These are phyloP conservation scores for Magnaporthiopsis incrustans DNA, from an alignment of 2,329 filamentous ascomycete genomes.

Conservation along the genomic window DNA sequence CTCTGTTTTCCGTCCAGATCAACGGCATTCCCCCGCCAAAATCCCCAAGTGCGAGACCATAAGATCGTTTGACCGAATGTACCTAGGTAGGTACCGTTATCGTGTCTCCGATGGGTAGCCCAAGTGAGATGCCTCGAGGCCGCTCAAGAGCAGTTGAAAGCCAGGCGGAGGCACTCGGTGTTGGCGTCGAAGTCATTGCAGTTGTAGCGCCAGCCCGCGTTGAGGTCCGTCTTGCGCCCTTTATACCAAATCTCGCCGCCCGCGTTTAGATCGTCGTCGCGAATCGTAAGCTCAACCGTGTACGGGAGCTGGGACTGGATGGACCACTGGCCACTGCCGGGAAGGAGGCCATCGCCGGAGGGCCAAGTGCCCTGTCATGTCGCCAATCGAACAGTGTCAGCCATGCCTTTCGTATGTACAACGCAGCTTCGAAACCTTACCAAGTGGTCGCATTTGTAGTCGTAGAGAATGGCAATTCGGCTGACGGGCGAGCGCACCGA, in stretches of 20 bases:
- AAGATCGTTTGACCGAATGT: no score
- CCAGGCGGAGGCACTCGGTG: neutral
- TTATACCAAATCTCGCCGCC: neutral
- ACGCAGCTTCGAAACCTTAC: neutral
- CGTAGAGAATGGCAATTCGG: neutral
- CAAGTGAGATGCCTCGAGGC: neutral
- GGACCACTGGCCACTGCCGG: neutral
- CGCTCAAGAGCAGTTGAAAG: neutral
- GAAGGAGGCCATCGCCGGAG: neutral
- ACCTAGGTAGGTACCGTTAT: no score
- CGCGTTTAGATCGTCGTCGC: neutral
- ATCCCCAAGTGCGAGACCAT: no score
- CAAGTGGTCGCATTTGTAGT: neutral
- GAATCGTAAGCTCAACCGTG: neutral
- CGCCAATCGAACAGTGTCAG: neutral
- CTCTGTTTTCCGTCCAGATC: neutral
- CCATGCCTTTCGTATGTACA: no score
- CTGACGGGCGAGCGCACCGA: neutral
- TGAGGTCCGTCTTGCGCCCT: neutral
- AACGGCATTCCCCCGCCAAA: no score
- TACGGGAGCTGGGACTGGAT: neutral
- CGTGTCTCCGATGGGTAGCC: no score
- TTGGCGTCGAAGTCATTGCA: neutral
- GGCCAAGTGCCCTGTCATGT: neutral
- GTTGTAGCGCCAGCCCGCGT: slow-evolving; percentile 3